Evolutionary conservation across 129 eudicot species (phyloP), one percentile per base, ranked within the genome.

Genomic region (Smallanthus sonchifolius): DNA sequence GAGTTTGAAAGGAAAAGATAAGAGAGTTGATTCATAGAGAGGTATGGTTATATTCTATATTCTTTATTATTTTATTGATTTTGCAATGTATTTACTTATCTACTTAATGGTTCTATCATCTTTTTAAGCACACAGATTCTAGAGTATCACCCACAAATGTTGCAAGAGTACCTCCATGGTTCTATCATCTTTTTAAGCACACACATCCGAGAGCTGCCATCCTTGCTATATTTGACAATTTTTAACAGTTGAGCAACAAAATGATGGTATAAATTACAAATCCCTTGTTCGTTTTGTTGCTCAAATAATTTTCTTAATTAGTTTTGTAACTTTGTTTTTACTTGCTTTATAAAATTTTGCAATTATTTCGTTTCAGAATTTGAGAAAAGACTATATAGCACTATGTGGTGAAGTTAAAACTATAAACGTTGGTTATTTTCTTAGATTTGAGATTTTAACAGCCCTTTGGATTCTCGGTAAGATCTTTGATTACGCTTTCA

Each of bases 101-200:
- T 72, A 32, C 81, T 84, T 76, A 79, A 79, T 66, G 78, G 15
- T 60, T 66, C 64, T 65, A 71, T 84, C 65, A 70, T 82, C 71
- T 83, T 86, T 73, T 65, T 44, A 84, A 83, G 62, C 75, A 65
- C 77, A 80, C 96, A 92, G 96, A 92, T 92, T 59, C 75, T 92
- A 83, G 96, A 92, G 93, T 92, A 92, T 82, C 96, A 92, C 81
- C 97, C 97, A 19, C 96, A 92, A 81, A 92, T 92, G 97, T 80
- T 92, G 80, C 89, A 87, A 91, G 97, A 92, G 88, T 87, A 92
- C 83, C 87, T 92, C 47, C 87, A 76, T 44, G 97, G 97, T n/a
- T n/a, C n/a, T n/a, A n/a, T n/a, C n/a, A n/a, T n/a, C n/a, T n/a
- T n/a, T n/a, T n/a, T n/a, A n/a, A n/a, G n/a, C n/a, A n/a, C n/a